phyloP scores from a whole-genome alignment of 768 basidiomycete genomes.

The Leucosporidium yakuticum region DNA sequence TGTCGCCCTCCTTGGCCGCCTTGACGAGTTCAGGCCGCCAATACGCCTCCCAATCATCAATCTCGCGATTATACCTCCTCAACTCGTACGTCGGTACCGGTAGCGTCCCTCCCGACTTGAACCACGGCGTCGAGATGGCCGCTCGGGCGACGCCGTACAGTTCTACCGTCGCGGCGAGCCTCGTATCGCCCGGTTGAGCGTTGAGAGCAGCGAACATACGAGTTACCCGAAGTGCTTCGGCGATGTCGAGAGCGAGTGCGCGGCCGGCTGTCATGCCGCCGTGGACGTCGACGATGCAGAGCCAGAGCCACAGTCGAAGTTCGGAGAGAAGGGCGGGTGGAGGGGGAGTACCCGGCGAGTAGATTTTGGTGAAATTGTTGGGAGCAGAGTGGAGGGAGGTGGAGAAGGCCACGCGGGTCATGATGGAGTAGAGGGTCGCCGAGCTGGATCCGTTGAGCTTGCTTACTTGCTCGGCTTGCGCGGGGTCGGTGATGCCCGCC shows the following conservation, averaged over 20 bases:
- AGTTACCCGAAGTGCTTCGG: background rate
- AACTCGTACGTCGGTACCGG: background rate
- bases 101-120: background rate
- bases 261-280: constrained; percentile 8
- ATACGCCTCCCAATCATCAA: constrained; percentile 5
- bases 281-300: constrained; percentile 5
- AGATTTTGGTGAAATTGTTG: background rate
- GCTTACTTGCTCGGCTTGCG: background rate
- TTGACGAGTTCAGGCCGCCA: background rate
- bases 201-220: constrained; percentile 2
- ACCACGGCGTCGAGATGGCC: background rate
- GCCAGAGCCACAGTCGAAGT: background rate
- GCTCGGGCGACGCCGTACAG: background rate
- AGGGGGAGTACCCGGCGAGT: background rate
- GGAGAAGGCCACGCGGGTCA: background rate
- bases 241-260: background rate
- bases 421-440: background rate
- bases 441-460: constrained; percentile 6
- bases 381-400: background rate
- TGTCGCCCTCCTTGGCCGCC: background rate
- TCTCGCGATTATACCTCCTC: background rate
- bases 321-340: background rate
- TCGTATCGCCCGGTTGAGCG: background rate
- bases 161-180: constrained; percentile 1
- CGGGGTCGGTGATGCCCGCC: background rate